Conservation (phyloP, 192 early-diverging fungal genomes). For the Powellomyces hirtus region DNA sequence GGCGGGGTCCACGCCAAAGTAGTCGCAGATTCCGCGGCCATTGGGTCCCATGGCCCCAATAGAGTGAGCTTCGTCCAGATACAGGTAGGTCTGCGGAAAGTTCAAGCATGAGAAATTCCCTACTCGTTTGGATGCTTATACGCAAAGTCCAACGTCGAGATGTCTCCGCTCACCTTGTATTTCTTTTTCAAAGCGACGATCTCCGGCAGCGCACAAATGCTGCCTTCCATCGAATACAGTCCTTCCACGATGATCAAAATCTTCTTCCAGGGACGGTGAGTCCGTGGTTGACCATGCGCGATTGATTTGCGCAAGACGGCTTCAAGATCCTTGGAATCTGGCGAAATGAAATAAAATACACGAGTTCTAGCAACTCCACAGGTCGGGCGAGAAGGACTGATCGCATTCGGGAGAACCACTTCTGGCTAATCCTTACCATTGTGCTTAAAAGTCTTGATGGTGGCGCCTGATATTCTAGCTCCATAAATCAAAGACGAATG, state of each 20-base stretch:
- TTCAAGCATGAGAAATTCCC: neutral
- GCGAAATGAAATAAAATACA: neutral
- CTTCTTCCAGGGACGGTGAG: conserved; percentile 98
- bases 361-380: neutral
- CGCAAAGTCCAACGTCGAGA: neutral
- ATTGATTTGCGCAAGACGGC: conserved; percentile 80
- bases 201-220: conserved; percentile 82
- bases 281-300: conserved; percentile 93
- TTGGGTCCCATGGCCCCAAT: conserved; percentile 92
- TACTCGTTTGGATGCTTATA: conserved; percentile 25
- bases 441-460: conserved; percentile 91
- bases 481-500: conserved; percentile 94
- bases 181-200: conserved; percentile 84
- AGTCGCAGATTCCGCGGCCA: conserved; percentile 95
- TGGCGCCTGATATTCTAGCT: conserved; percentile 85
- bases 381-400: neutral
- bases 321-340: conserved; percentile 74
- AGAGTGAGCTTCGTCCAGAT: conserved; percentile 97
- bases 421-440: conserved; percentile 59
- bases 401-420: neutral
- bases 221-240: conserved; percentile 97
- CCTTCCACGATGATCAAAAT: conserved; percentile 96
- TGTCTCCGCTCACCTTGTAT: conserved; percentile 67
- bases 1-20: conserved; percentile 84
- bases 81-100: conserved; percentile 74